A percentile compares a stretch with the other conserved stretches of the same genome.
Evolutionary conservation across 1,139 yeast species (phyloP).

Genomic region (Petasospora fabianii): DNA sequence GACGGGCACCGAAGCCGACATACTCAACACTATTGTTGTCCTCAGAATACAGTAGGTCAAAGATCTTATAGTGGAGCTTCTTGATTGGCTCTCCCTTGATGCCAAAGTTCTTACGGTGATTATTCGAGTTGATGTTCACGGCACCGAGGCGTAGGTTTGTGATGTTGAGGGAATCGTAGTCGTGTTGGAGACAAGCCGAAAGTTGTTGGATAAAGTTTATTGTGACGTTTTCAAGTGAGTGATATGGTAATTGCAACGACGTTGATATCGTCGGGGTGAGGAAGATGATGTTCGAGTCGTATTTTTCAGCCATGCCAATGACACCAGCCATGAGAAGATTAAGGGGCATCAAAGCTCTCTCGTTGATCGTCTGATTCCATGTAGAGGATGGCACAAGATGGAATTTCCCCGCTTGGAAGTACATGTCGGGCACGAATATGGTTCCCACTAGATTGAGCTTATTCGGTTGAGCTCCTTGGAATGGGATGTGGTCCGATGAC

Average conservation of each 20-base stretch:
- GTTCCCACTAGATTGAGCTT: conserved; percentile 52
- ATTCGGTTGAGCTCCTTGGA: conserved; percentile 43
- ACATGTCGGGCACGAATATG: conserved; percentile 59
- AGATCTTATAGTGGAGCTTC: conserved; percentile 50
- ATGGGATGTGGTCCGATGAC: conserved; percentile 31
- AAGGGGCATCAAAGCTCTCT: conserved; percentile 46
- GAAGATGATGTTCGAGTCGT: conserved; percentile 42
- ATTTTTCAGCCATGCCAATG: conserved; percentile 49
- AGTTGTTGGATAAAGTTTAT: conserved; percentile 37
- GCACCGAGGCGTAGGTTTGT: conserved; percentile 48
- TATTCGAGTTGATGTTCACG: conserved; percentile 35
- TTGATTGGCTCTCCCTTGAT: conserved; percentile 41
- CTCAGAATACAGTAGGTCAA: conserved; percentile 45
- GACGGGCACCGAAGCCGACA: conserved; percentile 50
- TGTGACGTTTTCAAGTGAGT: conserved; percentile 46
- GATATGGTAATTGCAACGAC: conserved; percentile 43
- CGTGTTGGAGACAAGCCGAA: conserved; percentile 35
- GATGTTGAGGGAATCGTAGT: conserved; percentile 34
- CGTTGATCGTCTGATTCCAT: conserved; percentile 49
- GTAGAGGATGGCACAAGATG: conserved; percentile 51
- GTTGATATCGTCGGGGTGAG: conserved; percentile 44
- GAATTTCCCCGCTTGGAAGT: conserved; percentile 66
- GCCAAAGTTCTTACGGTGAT: conserved; percentile 29
- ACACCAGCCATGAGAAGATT: conserved; percentile 56
- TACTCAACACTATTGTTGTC: conserved; percentile 34